These are phyloP conservation scores for Boletus sp. DNA, from an alignment of 1,284 basidiomycete species.

Conservation along the genomic window DNA sequence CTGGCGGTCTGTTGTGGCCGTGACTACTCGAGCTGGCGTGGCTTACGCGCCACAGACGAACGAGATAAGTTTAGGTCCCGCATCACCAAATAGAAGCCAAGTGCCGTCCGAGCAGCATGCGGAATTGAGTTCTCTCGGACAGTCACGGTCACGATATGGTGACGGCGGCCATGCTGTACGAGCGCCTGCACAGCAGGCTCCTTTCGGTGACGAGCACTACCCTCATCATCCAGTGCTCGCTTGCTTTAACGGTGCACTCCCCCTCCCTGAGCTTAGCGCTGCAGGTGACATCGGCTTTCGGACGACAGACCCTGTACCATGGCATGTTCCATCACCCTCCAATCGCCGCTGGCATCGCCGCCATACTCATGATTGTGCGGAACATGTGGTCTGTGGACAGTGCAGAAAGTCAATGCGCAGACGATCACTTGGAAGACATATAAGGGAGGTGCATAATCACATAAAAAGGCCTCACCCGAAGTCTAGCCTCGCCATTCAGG, in stretches of 20 bases:
- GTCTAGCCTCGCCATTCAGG: neutral
- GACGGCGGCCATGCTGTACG: conserved; percentile 28
- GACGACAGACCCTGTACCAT: conserved; percentile 9
- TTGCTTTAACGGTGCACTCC: neutral
- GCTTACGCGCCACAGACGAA: conserved; percentile 7
- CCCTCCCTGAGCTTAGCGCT: neutral
- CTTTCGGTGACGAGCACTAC: neutral
- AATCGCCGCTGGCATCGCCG: conserved; percentile 8
- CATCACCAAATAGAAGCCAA: conserved; percentile 11
- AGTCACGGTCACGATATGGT: conserved; percentile 1
- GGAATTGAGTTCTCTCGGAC: neutral
- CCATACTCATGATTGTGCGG: neutral
- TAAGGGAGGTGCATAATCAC: conserved; percentile 23
- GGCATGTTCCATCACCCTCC: conserved; percentile 4
- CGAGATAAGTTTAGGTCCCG: neutral
- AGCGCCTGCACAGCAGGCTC: conserved; percentile 18
- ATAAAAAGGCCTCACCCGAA: conserved; percentile 23
- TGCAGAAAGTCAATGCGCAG: conserved; percentile 28
- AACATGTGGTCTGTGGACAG: conserved; percentile 13
- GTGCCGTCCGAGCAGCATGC: conserved; percentile 18
- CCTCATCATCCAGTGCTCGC: neutral
- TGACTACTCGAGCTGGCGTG: neutral
- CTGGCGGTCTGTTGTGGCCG: conserved; percentile 1
- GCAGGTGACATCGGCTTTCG: neutral
- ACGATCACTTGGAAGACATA: conserved; percentile 24